These are phyloP conservation scores for Chlamydomonas incerta DNA, from an alignment of 139 green algal species.

Conservation along the genomic window DNA sequence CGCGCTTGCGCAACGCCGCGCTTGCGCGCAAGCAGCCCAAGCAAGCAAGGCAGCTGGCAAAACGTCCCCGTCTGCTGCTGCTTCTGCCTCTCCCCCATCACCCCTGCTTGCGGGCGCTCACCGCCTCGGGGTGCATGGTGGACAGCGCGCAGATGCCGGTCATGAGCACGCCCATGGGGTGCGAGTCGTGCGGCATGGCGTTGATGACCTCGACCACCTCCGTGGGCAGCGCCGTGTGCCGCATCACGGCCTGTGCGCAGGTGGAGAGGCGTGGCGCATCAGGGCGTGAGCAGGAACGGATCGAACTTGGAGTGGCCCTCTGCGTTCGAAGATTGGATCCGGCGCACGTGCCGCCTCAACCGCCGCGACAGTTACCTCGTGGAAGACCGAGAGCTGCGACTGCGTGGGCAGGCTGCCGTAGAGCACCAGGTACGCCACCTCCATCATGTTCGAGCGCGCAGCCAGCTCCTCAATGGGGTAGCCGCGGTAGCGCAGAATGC, in stretches of 20 bases:
- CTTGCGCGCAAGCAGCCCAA: too few relatives aligned
- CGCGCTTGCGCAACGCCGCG: too few relatives aligned
- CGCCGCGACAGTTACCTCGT: constrained; percentile 25
- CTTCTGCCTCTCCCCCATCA: too few relatives aligned
- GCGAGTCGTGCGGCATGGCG: constrained; percentile 92
- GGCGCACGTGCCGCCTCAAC: neutral
- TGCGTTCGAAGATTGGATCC: too few relatives aligned
- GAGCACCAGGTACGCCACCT: constrained; percentile 82
- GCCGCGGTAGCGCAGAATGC: constrained; percentile 95
- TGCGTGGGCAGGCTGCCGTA: constrained; percentile 88
- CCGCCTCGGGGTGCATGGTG: constrained; percentile 85
- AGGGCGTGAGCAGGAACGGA: too few relatives aligned
- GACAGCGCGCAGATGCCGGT: constrained; percentile 85
- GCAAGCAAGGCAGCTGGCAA: too few relatives aligned
- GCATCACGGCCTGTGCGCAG: constrained; percentile 79
- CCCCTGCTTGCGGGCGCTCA: too few relatives aligned
- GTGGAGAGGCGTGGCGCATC: too few relatives aligned
- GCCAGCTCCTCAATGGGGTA: constrained; percentile 97
- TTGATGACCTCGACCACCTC: constrained; percentile 80
- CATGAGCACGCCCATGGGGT: constrained; percentile 95
- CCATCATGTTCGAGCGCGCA: constrained; percentile 86
- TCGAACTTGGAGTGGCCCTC: too few relatives aligned
- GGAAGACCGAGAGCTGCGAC: constrained; percentile 46
- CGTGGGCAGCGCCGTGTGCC: constrained; percentile 86
- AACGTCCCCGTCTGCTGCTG: too few relatives aligned